Percentiles rank a stretch among this genome's conserved stretches.
phyloP scores from a whole-genome alignment of 1,139 yeast genomes.

The Geotrichum carabidarum region DNA sequence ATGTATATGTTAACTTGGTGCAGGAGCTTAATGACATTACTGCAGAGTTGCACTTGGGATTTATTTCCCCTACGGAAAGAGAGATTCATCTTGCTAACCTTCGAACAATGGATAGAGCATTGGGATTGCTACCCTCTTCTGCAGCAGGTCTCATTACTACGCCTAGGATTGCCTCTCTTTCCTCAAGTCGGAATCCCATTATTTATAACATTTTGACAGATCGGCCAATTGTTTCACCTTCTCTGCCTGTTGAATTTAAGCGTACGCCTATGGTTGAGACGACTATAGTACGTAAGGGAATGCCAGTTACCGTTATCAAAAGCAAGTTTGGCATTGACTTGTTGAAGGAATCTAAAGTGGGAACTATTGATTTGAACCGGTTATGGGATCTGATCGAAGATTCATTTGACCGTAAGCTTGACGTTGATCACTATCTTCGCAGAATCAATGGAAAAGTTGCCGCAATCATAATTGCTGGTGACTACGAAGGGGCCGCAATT shows the following conservation, averaged over 20 bases:
- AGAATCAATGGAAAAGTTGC: constrained; percentile 67
- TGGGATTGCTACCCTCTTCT: constrained; percentile 44
- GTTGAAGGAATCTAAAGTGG: constrained; percentile 44
- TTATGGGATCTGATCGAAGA: constrained; percentile 63
- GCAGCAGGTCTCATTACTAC: constrained; percentile 52
- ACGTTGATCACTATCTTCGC: constrained; percentile 56
- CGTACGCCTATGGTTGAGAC: constrained; percentile 67
- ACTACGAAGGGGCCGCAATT: constrained; percentile 92
- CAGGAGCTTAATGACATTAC: constrained; percentile 72
- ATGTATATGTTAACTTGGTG: constrained; percentile 76
- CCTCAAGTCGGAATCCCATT: constrained; percentile 58
- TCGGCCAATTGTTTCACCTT: constrained; percentile 86
- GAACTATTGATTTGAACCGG: constrained; percentile 51
- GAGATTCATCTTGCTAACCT: constrained; percentile 55
- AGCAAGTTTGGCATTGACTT: constrained; percentile 41
- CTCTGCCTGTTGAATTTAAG: constrained; percentile 60
- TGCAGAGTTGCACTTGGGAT: constrained; percentile 56
- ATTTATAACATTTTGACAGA: constrained; percentile 87
- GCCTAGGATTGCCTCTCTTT: constrained; percentile 42
- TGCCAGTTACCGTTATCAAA: constrained; percentile 53
- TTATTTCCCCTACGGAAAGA: constrained; percentile 43
- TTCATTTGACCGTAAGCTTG: constrained; percentile 69
- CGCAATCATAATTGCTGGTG: constrained; percentile 78
- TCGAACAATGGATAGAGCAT: constrained; percentile 46
- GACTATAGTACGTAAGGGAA: constrained; percentile 74